Percentiles rank a stretch among this genome's conserved stretches.
Conservation (phyloP, 2,329 filamentous ascomycete genomes). For the Pleurostoma richardsiae region DNA sequence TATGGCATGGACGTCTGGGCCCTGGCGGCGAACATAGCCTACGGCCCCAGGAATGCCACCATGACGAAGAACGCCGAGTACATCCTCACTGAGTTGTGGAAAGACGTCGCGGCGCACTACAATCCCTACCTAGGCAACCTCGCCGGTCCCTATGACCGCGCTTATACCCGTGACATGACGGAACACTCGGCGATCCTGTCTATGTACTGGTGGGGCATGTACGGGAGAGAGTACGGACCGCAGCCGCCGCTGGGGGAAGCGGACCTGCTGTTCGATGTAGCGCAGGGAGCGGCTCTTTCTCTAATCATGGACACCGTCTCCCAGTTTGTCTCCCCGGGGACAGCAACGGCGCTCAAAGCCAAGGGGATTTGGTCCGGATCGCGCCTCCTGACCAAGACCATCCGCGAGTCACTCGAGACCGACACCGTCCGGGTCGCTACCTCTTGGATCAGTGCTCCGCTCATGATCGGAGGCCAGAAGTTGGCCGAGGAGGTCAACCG, state of each 20-base stretch:
- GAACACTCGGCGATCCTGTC: slow-evolving; percentile 32
- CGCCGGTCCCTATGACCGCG: slow-evolving; percentile 29
- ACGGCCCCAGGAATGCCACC: slow-evolving; percentile 21
- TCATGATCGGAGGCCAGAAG: slow-evolving; percentile 35
- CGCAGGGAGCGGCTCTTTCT: slow-evolving; percentile 33
- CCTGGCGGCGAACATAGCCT: slow-evolving; percentile 29
- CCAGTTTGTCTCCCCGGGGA: slow-evolving; percentile 18
- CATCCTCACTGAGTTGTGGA: slow-evolving; percentile 25
- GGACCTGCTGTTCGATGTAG: slow-evolving; percentile 33
- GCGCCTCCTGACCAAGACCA: slow-evolving; percentile 26
- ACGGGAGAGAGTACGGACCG: slow-evolving; percentile 29
- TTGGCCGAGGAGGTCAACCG: slow-evolving; percentile 29
- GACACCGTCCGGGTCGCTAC: slow-evolving; percentile 25
- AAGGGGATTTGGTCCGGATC: slow-evolving; percentile 24
- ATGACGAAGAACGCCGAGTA: slow-evolving; percentile 20
- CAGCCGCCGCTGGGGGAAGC: slow-evolving; percentile 28
- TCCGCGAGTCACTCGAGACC: slow-evolving; percentile 23
- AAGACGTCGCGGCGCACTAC: slow-evolving; percentile 27
- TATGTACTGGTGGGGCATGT: slow-evolving; percentile 36
- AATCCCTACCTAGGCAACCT: slow-evolving; percentile 28
- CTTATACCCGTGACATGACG: slow-evolving; percentile 32
- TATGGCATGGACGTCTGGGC: slow-evolving; percentile 35
- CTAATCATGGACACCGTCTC: slow-evolving; percentile 27
- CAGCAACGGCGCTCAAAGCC: slow-evolving; percentile 20
- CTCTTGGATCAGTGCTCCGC: slow-evolving; percentile 32